phyloP scores from a whole-genome alignment of 2,329 filamentous ascomycete genomes.

The Fusarium dimerum region DNA sequence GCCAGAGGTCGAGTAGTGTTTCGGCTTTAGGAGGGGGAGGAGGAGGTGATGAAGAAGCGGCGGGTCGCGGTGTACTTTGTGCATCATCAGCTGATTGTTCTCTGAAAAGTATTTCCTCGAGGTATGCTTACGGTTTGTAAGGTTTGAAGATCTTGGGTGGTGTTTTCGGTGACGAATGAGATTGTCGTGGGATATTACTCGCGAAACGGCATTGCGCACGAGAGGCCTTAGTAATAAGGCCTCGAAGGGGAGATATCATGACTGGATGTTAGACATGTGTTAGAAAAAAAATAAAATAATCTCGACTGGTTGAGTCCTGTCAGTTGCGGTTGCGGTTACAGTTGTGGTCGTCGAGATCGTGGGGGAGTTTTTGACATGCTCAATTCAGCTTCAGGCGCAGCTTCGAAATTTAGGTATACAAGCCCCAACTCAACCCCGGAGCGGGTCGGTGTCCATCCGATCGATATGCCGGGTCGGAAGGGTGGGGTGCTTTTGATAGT shows the following conservation, averaged over 20 bases:
- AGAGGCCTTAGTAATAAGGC: slow-evolving; percentile 19
- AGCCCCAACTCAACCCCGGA: slow-evolving; percentile 9
- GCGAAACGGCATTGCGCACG: slow-evolving; percentile 31
- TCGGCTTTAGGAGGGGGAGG: slow-evolving; percentile 29
- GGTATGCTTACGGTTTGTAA: slow-evolving; percentile 33
- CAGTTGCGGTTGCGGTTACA: no score
- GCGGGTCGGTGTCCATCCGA: slow-evolving; percentile 20
- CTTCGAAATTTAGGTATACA: slow-evolving; percentile 8
- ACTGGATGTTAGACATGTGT: slow-evolving; percentile 16
- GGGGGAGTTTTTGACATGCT: slow-evolving; percentile 3
- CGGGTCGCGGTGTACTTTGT: slow-evolving; percentile 16
- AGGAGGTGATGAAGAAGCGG: slow-evolving; percentile 7
- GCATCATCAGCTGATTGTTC: slow-evolving; percentile 6
- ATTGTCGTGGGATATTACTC: slow-evolving; percentile 29
- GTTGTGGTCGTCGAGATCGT: not conserved
- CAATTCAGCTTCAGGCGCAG: slow-evolving; percentile 3
- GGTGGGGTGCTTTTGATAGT: slow-evolving; percentile 10
- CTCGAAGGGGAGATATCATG: slow-evolving; percentile 35
- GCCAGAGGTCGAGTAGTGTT: slow-evolving; percentile 39
- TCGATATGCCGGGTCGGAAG: slow-evolving; percentile 7
- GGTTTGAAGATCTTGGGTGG: slow-evolving; percentile 25
- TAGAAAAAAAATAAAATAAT: not conserved
- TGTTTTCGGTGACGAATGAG: slow-evolving; percentile 22
- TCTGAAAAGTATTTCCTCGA: not conserved
- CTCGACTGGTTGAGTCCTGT: not conserved